Base-by-base conservation (phyloP, 805 yeast species). In the Zygosaccharomyces siamensis region DNA sequence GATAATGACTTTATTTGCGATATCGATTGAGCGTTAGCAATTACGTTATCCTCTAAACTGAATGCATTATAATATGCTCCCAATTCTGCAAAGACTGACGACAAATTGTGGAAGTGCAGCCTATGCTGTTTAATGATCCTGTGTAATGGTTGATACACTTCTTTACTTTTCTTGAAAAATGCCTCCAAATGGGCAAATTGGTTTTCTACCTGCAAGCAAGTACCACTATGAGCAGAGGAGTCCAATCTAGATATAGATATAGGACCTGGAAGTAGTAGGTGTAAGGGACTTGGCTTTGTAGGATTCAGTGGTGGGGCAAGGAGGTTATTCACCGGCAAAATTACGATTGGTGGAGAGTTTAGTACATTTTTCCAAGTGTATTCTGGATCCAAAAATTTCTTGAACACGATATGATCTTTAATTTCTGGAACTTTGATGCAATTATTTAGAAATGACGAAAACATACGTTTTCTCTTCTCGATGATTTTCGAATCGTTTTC, bases 361-460 rank as follows among this genome's bases (percentile, higher is more conserved):
- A 84, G 59, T 2, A 80, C 95, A 60, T 90, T 96, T 21, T 77
- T 73, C 92, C 97, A 93, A 55, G 79, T 78, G 10, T 87, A 80
- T 51, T 84, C 84, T 5, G 98, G 96, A 61, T 89, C 93, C 48
- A 93, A 66, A 60, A 93, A 93, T 61, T 84, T 80, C 36, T 80
- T 76, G 59, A 89, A 87, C 20, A 86, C 80, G 16, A 75, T 74
- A 54, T 83, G 78, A 23, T 74, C 73, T 35, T 80, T 68, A 20
- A 93, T 74, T 53, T 75, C 78, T 1, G 72, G 70, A 41, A 83
- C 80, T 7, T 69, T 66, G 46, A 79, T 59, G 64, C 98, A 92
- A 52, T 89, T 75, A 60, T 86, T 86, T 49, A 93, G 72, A 61
- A 93, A 93, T 20, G 79, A 81, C 0, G 85, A 74, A 39, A 90